Evolutionary conservation across 2,329 filamentous ascomycete species (phyloP).

Genomic region (Claviceps monticola): DNA sequence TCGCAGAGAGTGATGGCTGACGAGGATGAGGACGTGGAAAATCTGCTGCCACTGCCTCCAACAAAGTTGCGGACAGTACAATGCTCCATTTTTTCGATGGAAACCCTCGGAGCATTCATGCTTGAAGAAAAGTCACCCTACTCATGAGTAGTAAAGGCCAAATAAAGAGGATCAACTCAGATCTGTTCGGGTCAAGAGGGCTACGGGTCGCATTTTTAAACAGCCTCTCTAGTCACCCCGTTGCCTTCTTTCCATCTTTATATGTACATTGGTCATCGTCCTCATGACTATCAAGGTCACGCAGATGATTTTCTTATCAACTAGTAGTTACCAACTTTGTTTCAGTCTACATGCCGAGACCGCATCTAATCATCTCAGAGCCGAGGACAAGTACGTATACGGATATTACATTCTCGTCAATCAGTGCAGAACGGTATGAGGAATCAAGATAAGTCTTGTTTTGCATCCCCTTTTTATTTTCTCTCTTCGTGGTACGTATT

Average conservation of each 20-base stretch:
- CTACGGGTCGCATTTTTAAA: background rate
- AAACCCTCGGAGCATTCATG: background rate
- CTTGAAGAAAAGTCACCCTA: no score
- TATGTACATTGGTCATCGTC: background rate
- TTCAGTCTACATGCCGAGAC: conserved; percentile 2
- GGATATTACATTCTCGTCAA: background rate
- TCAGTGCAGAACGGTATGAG: background rate
- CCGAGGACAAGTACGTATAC: background rate
- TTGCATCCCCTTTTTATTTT: background rate
- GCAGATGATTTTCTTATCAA: background rate
- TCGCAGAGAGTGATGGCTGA: background rate
- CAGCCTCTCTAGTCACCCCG: background rate
- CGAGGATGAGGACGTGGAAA: background rate
- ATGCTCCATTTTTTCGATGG: background rate
- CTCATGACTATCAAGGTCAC: background rate
- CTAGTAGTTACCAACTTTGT: background rate
- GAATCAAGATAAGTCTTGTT: background rate
- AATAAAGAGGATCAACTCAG: background rate
- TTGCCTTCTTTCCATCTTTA: background rate
- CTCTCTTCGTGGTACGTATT: background rate
- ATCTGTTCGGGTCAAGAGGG: background rate
- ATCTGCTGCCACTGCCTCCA: background rate
- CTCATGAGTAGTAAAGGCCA: background rate
- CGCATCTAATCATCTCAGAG: background rate
- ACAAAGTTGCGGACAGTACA: background rate